Evolutionary conservation across 305 asterid genomes (phyloP).

Genomic region (Solanum aculeatissimum): DNA sequence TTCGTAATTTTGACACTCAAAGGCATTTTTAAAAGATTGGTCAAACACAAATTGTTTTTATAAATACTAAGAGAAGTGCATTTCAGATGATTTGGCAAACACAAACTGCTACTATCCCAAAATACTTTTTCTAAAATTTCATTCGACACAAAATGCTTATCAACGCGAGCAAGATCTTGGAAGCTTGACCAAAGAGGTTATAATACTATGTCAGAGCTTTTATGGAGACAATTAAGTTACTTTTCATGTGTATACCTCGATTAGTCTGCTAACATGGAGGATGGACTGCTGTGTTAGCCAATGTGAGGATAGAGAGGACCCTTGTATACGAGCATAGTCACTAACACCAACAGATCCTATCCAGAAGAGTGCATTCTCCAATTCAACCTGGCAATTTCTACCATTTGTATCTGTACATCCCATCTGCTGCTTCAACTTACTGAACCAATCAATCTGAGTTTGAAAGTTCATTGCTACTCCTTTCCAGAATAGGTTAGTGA

Average conservation of each 20-base stretch:
- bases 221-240: neutral
- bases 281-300: slow-evolving; percentile 18
- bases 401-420: slow-evolving; percentile 13
- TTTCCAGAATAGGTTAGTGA: slow-evolving; percentile 17
- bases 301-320: slow-evolving; percentile 7
- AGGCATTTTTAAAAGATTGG: neutral
- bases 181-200: neutral
- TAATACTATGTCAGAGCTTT: neutral
- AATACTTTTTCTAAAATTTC: neutral
- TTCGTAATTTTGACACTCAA: neutral
- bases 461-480: slow-evolving; percentile 14
- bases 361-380: slow-evolving; percentile 38
- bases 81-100: neutral
- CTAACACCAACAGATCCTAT: slow-evolving; percentile 33
- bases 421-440: neutral
- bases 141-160: neutral
- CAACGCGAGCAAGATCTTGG: neutral
- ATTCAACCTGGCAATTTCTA: slow-evolving; percentile 11
- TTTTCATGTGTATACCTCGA: slow-evolving; percentile 19
- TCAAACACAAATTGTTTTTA: neutral
- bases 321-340: slow-evolving; percentile 19
- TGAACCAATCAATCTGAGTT: slow-evolving; percentile 39
- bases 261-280: slow-evolving; percentile 12
- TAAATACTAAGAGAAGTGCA: neutral
- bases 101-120: neutral